Evolutionary conservation across 495 filamentous ascomycete genomes (phyloP), one percentile per base, ranked within the genome.

Genomic region (Penicillium desertorum): DNA sequence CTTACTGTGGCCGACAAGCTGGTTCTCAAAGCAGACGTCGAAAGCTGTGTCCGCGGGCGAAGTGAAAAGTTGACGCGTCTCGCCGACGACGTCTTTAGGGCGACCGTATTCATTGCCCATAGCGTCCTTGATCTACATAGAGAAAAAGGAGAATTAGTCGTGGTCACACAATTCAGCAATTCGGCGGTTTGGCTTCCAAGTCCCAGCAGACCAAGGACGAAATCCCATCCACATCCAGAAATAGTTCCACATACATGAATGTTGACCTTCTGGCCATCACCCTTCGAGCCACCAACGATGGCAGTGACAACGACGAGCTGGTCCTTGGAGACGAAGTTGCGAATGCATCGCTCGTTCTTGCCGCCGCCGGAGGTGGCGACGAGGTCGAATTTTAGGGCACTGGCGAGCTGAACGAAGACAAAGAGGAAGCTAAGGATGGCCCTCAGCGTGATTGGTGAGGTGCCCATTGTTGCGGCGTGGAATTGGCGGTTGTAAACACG

Each of bases 231-330:
- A 39, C 36, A 39, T 39, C 36, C 36, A 39, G 7, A 9, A n/a
- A 17, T 39, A 17, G n/a, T 8, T n/a, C 36, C 50, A 76, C 92
- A 60, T 83, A 98, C 94, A 74, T 96, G 89, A 84, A 98, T 96
- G 69, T 97, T 96, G 47, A 98, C 84, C 62, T 81, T 73, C 84
- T 96, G 92, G 11, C 94, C 94, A 79, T 98, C 94, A 43, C 95
- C 94, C 75, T 87, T 91, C 32, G 80, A 73, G 14, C 94, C 94
- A 69, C 85, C 81, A 14, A 96, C 83, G 51, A 86, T 96, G 51
- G 93, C 89, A 36, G 94, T 98, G n/a, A 98, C 94, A 6, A 98
- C 92, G n/a, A 98, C 94, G 57, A 98, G 79, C 53, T 93, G 95
- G 71, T 96, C 92, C 73, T 86, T 90, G 49, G 86, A 79, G 54